phyloP scores from a whole-genome alignment of 2,329 filamentous ascomycete species.

The Amphichorda felina region DNA sequence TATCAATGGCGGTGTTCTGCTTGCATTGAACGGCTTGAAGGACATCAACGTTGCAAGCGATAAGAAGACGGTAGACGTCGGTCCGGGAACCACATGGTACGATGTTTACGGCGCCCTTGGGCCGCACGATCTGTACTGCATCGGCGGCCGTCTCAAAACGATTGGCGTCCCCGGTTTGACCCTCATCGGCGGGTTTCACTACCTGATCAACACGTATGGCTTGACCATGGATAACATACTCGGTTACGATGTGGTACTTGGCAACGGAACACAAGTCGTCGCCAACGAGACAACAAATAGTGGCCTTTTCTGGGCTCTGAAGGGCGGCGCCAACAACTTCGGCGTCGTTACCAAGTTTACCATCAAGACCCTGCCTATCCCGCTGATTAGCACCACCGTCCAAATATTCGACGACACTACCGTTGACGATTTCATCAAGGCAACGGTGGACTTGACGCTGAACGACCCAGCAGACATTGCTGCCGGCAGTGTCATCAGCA shows the following conservation, averaged over 20 bases:
- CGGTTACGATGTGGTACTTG: conserved; percentile 30
- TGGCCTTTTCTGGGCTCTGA: conserved; percentile 35
- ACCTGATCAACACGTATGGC: conserved; percentile 7
- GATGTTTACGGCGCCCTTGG: too few relatives aligned
- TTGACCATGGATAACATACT: conserved; percentile 26
- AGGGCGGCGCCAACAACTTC: conserved; percentile 37
- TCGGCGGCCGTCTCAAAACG: too few relatives aligned
- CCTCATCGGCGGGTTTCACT: conserved; percentile 12
- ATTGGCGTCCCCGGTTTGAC: conserved; percentile 18
- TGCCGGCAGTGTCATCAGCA: conserved; percentile 18
- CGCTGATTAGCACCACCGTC: conserved; percentile 17
- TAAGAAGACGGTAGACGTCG: too few relatives aligned
- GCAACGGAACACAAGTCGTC: conserved; percentile 15
- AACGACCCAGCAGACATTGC: conserved; percentile 12
- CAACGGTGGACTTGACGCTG: conserved; percentile 12
- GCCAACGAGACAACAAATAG: conserved; percentile 13
- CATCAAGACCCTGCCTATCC: conserved; percentile 14
- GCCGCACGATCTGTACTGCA: too few relatives aligned
- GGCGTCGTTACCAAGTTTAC: conserved; percentile 30
- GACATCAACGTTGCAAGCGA: too few relatives aligned
- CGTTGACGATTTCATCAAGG: conserved; percentile 13
- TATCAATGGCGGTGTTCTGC: too few relatives aligned
- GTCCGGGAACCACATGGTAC: too few relatives aligned
- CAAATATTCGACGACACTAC: conserved; percentile 15
- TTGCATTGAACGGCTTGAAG: too few relatives aligned